Percentiles rank a stretch among this genome's conserved stretches.
Evolutionary conservation across 192 early-diverging fungal genomes (phyloP).

Genomic region (Backusella westeae): DNA sequence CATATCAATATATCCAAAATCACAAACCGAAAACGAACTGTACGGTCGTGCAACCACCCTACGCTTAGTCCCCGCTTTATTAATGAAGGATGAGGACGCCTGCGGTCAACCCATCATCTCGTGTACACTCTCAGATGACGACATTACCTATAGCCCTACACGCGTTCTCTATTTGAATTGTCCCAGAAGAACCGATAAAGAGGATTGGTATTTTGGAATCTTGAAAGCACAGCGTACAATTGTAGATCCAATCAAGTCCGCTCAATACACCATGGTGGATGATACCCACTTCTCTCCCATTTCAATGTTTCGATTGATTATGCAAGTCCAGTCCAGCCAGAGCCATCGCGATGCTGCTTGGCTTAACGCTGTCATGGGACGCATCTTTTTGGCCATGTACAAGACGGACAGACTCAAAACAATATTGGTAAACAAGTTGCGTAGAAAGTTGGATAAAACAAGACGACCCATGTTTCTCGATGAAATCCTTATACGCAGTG

Average conservation of each 20-base stretch:
- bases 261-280: constrained; percentile 21
- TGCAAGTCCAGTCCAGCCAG: constrained; percentile 52
- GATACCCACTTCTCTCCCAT: constrained; percentile 37
- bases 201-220: constrained; percentile 89
- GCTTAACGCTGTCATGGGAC: constrained; percentile 84
- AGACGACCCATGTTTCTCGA: constrained; percentile 71
- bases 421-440: constrained; percentile 63
- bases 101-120: constrained; percentile 57
- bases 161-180: constrained; percentile 63
- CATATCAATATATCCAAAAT: constrained; percentile 66
- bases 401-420: constrained; percentile 58
- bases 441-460: constrained; percentile 63
- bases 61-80: constrained; percentile 35
- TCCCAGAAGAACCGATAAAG: constrained; percentile 70
- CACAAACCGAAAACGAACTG: constrained; percentile 65
- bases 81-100: background rate
- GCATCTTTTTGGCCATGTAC: constrained; percentile 73
- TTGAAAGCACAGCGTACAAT: constrained; percentile 48
- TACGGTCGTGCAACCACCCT: constrained; percentile 61
- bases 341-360: constrained; percentile 55
- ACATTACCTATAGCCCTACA: constrained; percentile 38
- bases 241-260: constrained; percentile 37
- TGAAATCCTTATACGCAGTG: constrained; percentile 75
- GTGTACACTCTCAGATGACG: constrained; percentile 42
- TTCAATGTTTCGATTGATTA: constrained; percentile 37